Evolutionary conservation across 108 stramenopile species (phyloP).

Genomic region (Discostella stelligeroides): DNA sequence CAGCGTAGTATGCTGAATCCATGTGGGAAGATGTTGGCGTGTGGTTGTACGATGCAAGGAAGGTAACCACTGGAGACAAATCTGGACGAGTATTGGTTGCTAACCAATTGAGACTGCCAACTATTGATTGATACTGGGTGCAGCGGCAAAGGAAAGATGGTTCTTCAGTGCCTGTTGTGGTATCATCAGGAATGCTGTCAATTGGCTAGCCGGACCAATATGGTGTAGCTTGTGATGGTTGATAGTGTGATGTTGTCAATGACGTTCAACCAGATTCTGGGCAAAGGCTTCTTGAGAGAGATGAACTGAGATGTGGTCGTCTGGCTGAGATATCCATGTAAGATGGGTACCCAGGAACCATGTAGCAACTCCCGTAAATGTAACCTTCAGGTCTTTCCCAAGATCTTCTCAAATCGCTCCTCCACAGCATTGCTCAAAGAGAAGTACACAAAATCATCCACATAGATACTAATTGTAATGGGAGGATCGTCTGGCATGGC

Average conservation of each 20-base stretch:
- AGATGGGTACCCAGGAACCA: conserved; percentile 32
- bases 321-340: no score
- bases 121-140: no score
- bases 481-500: not conserved
- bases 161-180: no score
- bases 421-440: conserved; percentile 10
- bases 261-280: conserved; percentile 13
- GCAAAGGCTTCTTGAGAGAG: no score
- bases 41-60: not conserved
- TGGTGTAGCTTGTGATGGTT: conserved; percentile 18
- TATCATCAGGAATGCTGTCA: no score
- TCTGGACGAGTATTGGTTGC: no score
- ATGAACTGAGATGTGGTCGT: conserved; percentile 21
- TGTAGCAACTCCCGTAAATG: conserved; percentile 24
- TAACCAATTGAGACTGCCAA: no score
- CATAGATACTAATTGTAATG: conserved; percentile 21
- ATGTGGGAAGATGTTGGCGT: not conserved
- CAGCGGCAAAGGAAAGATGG: no score
- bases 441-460: conserved; percentile 34
- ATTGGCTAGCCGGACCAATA: conserved; percentile 29
- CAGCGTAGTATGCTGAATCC: not conserved
- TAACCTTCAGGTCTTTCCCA: not conserved
- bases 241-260: not conserved
- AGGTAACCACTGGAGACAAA: not conserved
- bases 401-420: not conserved